Conservation (phyloP, 2,329 filamentous ascomycete genomes). For the Talaromyces sp. region DNA sequence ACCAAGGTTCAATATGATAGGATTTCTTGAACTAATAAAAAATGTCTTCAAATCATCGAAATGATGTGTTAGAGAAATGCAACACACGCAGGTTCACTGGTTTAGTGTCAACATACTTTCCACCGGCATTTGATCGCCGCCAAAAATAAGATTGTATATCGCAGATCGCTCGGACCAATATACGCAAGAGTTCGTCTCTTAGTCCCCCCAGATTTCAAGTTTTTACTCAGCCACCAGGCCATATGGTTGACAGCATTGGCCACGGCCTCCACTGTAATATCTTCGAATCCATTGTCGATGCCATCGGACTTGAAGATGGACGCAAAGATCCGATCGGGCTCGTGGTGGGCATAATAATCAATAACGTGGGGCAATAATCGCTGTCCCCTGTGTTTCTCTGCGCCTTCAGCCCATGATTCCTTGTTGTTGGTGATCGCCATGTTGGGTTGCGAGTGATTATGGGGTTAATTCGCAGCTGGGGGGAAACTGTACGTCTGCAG, state of each 20-base stretch:
- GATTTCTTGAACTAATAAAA: constrained; percentile 15
- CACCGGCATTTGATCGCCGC: constrained; percentile 18
- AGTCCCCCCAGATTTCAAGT: constrained; percentile 7
- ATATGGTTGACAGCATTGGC: constrained; percentile 13
- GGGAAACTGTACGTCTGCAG: background rate
- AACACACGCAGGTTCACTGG: background rate
- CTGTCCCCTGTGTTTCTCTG: constrained; percentile 13
- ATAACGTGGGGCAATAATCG: constrained; percentile 18
- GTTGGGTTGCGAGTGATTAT: background rate
- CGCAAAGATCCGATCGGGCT: constrained; percentile 15
- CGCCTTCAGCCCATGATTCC: constrained; percentile 5
- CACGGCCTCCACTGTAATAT: constrained; percentile 13
- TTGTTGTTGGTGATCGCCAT: background rate
- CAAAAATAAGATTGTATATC: constrained; percentile 13
- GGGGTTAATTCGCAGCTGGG: background rate
- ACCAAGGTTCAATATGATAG: constrained; percentile 14
- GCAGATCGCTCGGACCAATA: constrained; percentile 13
- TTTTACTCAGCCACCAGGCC: constrained; percentile 14
- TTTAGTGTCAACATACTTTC: constrained; percentile 11
- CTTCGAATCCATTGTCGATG: constrained; percentile 12
- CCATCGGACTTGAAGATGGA: constrained; percentile 11
- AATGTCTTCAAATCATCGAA: constrained; percentile 9
- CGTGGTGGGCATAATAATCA: constrained; percentile 18
- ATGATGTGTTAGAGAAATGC: background rate
- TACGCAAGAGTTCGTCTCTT: constrained; percentile 14